Evolutionary conservation across 495 filamentous ascomycete genomes (phyloP).

Genomic region (Penicillium turbatum): DNA sequence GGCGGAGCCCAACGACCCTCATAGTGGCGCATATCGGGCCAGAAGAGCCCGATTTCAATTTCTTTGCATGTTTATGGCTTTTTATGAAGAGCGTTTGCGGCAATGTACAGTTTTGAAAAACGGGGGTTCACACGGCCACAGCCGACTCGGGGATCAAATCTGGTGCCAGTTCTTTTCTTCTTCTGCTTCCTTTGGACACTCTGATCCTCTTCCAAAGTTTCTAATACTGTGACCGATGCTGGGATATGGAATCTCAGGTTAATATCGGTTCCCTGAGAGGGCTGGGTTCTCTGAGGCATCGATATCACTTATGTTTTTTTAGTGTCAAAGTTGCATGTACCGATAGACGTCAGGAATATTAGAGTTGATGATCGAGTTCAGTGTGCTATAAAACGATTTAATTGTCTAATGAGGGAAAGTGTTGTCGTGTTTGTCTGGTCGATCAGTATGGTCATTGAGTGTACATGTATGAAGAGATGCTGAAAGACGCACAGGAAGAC

Average conservation of each 20-base stretch:
- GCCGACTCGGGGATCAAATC: conserved; percentile 14
- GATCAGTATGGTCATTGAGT: too few relatives aligned
- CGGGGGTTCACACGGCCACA: conserved; percentile 5
- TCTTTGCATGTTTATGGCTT: conserved; percentile 20
- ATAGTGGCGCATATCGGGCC: conserved; percentile 7
- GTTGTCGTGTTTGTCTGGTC: too few relatives aligned
- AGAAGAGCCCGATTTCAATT: conserved; percentile 6
- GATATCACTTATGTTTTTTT: conserved; percentile 21
- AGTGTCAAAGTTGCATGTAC: conserved; percentile 31
- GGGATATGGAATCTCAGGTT: conserved; percentile 27
- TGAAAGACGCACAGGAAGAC: too few relatives aligned
- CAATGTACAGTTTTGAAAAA: conserved; percentile 27
- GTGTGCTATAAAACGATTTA: too few relatives aligned
- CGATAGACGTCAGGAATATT: conserved; percentile 30
- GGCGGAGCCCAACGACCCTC: conserved; percentile 15
- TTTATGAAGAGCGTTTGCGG: conserved; percentile 21
- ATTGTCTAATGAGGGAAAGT: too few relatives aligned
- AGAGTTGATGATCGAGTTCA: conserved; percentile 24
- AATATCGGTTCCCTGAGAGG: conserved; percentile 19
- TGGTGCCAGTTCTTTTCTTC: conserved; percentile 5
- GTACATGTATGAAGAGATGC: too few relatives aligned
- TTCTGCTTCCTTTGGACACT: conserved; percentile 11
- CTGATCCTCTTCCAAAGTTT: conserved; percentile 26
- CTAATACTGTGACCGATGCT: conserved; percentile 35
- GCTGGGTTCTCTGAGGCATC: conserved; percentile 24